Base-by-base conservation (phyloP, 768 basidiomycete genomes). In the Clavaria fumosa region DNA sequence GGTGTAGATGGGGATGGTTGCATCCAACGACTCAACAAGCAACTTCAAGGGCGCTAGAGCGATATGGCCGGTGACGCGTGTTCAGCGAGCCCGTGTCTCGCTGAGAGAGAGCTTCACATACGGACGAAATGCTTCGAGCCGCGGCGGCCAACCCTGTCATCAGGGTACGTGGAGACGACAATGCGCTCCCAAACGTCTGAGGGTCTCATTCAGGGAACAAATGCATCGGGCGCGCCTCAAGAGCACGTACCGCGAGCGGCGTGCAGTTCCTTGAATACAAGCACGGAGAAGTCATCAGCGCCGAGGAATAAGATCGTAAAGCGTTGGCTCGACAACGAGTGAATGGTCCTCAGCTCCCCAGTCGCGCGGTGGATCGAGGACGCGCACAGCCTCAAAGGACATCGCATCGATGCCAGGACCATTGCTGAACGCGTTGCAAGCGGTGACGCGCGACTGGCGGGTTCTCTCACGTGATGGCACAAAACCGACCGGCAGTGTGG, bases 231-330 rank as follows among this genome's bases (percentile, higher is more conserved):
- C n/a, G 5, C 10, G 19, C 4, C 12, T 26, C 9, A 11, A 43
- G 19, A 38, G 18, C 14, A 49, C 47, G 24, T 21, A 81, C 88
- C 85, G 56, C 53, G 53, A 4, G 80, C 78, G 11, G 57, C 49
- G 39, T 79, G 58, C 1, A 93, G 54, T 39, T 77, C 64, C 36
- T 68, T 56, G 34, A 95, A 66, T 2, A 86, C 74, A 5, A 60
- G 56, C 50, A 79, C 80, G 2, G 89, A 93, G 55, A 93, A 93
- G 48, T 76, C 71, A 53, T 91, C 89, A 12, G 85, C 79, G 35
- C 90, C 90, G 51, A 86, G 71, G 54, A 86, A 93, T 4, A 95
- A 65, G 28, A 95, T 69, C n/a, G 74, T 69, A 52, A 85, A 79
- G 15, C 30, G 24, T 37, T 27, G n/a, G n/a, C n/a, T n/a, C n/a